Evolutionary conservation across 805 yeast genomes (phyloP).

Genomic region (Cyberlindnera japonica): DNA sequence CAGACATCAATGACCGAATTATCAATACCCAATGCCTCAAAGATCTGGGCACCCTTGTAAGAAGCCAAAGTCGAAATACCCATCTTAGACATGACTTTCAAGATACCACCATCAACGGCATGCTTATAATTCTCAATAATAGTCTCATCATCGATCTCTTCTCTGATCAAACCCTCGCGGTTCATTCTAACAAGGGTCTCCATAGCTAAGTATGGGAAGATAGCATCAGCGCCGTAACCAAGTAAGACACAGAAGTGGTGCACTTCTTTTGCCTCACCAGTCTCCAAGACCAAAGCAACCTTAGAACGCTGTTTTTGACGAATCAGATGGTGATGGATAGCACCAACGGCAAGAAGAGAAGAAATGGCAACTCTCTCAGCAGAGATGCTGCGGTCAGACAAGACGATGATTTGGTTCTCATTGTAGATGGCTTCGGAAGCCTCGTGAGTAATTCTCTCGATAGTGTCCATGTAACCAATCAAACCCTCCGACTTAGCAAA

Average conservation of each 20-base stretch:
- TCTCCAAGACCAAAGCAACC: constrained; percentile 86
- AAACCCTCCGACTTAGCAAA: constrained; percentile 80
- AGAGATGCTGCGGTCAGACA: constrained; percentile 66
- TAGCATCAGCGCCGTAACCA: constrained; percentile 97
- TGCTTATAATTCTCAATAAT: constrained; percentile 76
- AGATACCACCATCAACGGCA: constrained; percentile 85
- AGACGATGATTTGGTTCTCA: constrained; percentile 67
- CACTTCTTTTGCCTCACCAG: constrained; percentile 97
- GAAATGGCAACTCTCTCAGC: constrained; percentile 73
- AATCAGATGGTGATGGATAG: constrained; percentile 94
- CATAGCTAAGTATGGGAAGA: constrained; percentile 90
- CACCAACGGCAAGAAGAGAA: constrained; percentile 90
- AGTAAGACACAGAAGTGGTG: constrained; percentile 92
- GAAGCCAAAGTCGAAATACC: constrained; percentile 97
- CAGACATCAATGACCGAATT: constrained; percentile 93
- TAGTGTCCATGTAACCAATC: constrained; percentile 77
- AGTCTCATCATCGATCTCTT: constrained; percentile 51
- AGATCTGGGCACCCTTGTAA: constrained; percentile 98
- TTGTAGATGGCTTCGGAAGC: constrained; percentile 83
- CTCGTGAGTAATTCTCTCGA: constrained; percentile 82
- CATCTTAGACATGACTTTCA: constrained; percentile 98
- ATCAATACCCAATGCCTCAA: constrained; percentile 95
- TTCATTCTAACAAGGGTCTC: constrained; percentile 86
- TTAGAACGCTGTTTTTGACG: constrained; percentile 94
- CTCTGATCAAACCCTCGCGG: constrained; percentile 66